Evolutionary conservation across 345 rosid genomes (phyloP).

Genomic region (Dipteronia dyeriana): DNA sequence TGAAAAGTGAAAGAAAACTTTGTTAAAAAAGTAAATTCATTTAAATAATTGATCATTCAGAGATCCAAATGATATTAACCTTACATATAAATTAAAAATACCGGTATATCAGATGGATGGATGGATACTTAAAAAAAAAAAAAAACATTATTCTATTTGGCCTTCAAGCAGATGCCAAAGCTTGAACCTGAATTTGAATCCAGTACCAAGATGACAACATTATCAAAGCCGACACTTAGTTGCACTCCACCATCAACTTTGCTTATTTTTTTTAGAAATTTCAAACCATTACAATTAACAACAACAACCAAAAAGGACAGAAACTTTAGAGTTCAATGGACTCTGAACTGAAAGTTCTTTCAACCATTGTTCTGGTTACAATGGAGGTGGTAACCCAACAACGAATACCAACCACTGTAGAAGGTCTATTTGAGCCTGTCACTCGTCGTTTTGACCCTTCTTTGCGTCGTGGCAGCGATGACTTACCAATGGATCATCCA

Average conservation of each 20-base stretch:
- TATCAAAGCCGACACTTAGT: not conserved
- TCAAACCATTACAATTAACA: not conserved
- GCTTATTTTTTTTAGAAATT: not conserved
- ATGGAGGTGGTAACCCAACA: conserved; percentile 1
- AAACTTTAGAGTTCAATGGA: not conserved
- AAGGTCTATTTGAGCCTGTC: conserved; percentile 70
- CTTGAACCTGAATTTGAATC: no score
- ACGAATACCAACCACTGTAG: conserved; percentile 62
- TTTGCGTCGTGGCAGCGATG: conserved; percentile 77
- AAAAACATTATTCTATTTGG: conserved; percentile 14
- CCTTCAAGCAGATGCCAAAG: no score
- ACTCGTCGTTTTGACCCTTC: conserved; percentile 72
- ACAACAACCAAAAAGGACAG: not conserved
- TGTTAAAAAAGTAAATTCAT: no score
- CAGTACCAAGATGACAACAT: not conserved
- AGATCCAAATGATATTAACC: no score
- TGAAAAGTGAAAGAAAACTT: no score
- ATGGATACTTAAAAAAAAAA: no score
- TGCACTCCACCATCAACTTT: not conserved
- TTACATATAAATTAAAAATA: no score
- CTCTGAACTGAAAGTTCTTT: not conserved
- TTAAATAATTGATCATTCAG: no score
- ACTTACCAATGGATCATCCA: conserved; percentile 71
- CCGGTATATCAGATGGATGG: no score
- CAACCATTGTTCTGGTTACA: conserved; percentile 21